Evolutionary conservation across 192 early-diverging fungal genomes (phyloP), one percentile per base, ranked within the genome.

Genomic region (Geranomyces variabilis): DNA sequence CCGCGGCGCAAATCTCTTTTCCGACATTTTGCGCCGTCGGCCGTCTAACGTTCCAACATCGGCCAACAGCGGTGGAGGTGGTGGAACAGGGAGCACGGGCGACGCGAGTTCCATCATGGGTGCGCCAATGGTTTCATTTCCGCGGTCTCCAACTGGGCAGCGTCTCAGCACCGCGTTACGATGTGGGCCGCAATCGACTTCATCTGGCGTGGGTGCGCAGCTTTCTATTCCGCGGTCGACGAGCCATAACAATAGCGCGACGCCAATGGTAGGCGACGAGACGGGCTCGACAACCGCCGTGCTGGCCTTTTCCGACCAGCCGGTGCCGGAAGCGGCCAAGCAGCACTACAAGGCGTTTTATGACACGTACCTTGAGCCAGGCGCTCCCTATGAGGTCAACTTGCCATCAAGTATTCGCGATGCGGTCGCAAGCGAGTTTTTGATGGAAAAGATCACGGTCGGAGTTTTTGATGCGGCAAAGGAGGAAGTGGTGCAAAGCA

Each of bases 331-430:
- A 24, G 22, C 44, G 5, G 65, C 56, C 17, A 31, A 60, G 21
- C 36, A 17, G 9, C 63, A 63, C 21, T 74, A 67, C 46, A 58
- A 21, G 14, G 65, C 65, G n/a, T 74, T 74, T 59, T 74, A 28
- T 28, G 72, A 74, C 15, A 56, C 49, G 14, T 74, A 74, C 1
- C 28, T 74, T 3, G 30, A 13, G 29, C 48, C 47, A 13, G 65
- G 65, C 22, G 63, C 64, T 19, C 64, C 72, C 7, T 67, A 66
- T 67, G 72, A 74, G 58, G 72, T 74, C 72, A 74, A 74, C 44
- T 17, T 74, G 17, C 72, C 72, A 1, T 45, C 34, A 8, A 34
- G 21, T 28, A 41, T 59, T 29, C 28, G 72, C 4, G 65, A 67
- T 10, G 30, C 44, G 15, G 63, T 57, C 22, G 43, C n/a, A 29